A percentile compares a stretch with the other conserved stretches of the same genome.
These are phyloP conservation scores for Populus trichocarpa DNA, from an alignment of 441 rosid species.

Conservation along the genomic window DNA sequence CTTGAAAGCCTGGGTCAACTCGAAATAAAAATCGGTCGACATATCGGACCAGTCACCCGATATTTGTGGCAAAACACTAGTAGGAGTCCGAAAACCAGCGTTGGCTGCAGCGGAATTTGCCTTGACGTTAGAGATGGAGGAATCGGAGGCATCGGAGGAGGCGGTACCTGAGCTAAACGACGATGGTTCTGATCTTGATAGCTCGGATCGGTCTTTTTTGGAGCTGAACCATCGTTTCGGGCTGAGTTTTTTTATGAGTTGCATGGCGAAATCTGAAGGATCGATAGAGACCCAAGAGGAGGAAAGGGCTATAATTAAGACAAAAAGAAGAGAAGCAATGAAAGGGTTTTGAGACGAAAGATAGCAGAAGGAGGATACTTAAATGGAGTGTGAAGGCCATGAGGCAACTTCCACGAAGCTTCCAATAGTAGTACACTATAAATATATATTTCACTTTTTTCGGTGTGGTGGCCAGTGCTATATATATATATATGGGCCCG, in stretches of 20 bases:
- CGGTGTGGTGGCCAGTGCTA: not conserved
- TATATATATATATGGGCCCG: too few species aligned
- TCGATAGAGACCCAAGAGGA: not conserved
- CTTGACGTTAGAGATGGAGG: not conserved
- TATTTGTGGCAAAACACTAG: slow-evolving; percentile 48
- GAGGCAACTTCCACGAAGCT: slow-evolving; percentile 79
- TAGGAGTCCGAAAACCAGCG: slow-evolving; percentile 43
- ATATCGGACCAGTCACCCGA: slow-evolving; percentile 50
- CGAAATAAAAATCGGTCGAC: slow-evolving; percentile 30
- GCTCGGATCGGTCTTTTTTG: slow-evolving; percentile 37
- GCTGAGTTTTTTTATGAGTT: slow-evolving; percentile 46
- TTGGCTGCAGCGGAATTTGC: not conserved
- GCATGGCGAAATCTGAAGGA: slow-evolving; percentile 29
- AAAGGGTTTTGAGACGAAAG: slow-evolving; percentile 15
- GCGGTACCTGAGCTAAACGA: slow-evolving; percentile 51
- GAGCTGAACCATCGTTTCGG: slow-evolving; percentile 61
- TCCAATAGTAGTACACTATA: slow-evolving; percentile 17
- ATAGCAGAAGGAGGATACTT: slow-evolving; percentile 14
- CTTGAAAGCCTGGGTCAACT: slow-evolving; percentile 49
- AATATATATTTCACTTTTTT: not conserved
- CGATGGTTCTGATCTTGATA: slow-evolving; percentile 55
- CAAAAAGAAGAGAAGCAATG: too few species aligned
- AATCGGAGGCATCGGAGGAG: slow-evolving; percentile 21
- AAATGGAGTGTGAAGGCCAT: slow-evolving; percentile 27
- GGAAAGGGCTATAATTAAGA: not conserved